Evolutionary conservation across 192 early-diverging fungal genomes (phyloP).

Genomic region (Coemansia erecta): DNA sequence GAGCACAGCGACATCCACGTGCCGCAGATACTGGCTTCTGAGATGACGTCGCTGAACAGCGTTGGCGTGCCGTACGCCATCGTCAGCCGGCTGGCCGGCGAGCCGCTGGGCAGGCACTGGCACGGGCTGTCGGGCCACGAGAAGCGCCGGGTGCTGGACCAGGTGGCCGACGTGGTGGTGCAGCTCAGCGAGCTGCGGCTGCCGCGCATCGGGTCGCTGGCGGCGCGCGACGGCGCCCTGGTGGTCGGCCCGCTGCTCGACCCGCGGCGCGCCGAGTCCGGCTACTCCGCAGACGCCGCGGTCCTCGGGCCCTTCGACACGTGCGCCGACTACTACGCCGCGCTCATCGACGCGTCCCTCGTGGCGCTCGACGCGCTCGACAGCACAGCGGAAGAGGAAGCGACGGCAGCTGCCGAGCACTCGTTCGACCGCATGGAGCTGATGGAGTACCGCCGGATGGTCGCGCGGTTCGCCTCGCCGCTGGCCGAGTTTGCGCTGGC

Average conservation of each 20-base stretch:
- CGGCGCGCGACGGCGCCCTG: slow-evolving; percentile 10
- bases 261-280: slow-evolving; percentile 25
- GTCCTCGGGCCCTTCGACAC: slow-evolving; percentile 16
- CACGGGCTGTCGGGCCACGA: slow-evolving; percentile 6
- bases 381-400: no score
- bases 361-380: slow-evolving; percentile 19
- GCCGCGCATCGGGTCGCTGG: slow-evolving; percentile 31
- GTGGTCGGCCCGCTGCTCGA: slow-evolving; percentile 31
- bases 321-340: slow-evolving; percentile 17
- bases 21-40: slow-evolving; percentile 13
- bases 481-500: slow-evolving; percentile 26
- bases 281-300: slow-evolving; percentile 17
- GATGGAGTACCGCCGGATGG: slow-evolving; percentile 6
- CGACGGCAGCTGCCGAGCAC: neutral
- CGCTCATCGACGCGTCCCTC: slow-evolving; percentile 25
- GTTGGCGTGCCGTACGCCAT: slow-evolving; percentile 43
- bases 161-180: slow-evolving; percentile 33
- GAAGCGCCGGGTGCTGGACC: slow-evolving; percentile 29
- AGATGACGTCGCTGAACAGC: slow-evolving; percentile 25
- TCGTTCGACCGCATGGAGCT: slow-evolving; percentile 31
- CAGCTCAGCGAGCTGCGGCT: slow-evolving; percentile 28
- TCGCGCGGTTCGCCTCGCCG: neutral
- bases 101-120: slow-evolving; percentile 24
- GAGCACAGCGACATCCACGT: slow-evolving; percentile 19
- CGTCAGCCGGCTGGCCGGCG: slow-evolving; percentile 8